Conservation (phyloP, 768 basidiomycete species). For the Gloeophyllum trabeum region DNA sequence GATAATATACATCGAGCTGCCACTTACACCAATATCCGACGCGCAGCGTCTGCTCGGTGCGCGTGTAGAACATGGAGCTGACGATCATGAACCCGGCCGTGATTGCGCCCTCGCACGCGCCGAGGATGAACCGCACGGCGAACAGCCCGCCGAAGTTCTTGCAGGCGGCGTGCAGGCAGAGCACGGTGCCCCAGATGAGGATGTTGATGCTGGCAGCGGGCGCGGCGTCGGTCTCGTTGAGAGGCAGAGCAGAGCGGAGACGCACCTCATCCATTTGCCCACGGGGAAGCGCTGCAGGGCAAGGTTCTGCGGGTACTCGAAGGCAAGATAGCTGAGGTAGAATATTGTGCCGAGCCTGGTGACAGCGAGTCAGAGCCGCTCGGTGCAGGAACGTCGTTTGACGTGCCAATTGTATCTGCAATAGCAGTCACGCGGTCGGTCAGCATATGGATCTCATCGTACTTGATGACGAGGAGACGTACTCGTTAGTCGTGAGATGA, state of each 20-base stretch:
- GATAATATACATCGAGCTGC: not conserved
- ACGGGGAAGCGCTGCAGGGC: constrained; percentile 65
- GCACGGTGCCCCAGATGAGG: constrained; percentile 49
- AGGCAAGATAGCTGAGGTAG: constrained; percentile 57
- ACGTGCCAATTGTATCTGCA: constrained; percentile 57
- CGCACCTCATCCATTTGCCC: constrained; percentile 72
- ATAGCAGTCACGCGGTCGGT: no score
- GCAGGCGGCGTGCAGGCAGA: constrained; percentile 59
- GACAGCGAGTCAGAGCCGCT: no score
- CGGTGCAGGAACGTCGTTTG: no score
- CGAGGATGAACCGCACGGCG: constrained; percentile 50
- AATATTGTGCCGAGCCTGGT: constrained; percentile 72
- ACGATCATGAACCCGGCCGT: constrained; percentile 74
- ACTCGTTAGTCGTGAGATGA: constrained; percentile 58
- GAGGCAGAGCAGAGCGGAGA: not conserved
- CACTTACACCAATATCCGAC: constrained; percentile 71
- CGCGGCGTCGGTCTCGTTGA: not conserved
- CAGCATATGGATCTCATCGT: no score
- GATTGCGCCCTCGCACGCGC: constrained; percentile 61
- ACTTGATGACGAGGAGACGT: constrained; percentile 9
- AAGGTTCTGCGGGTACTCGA: constrained; percentile 68
- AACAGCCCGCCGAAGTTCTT: constrained; percentile 57
- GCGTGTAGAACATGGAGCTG: constrained; percentile 70
- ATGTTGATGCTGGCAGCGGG: constrained; percentile 42
- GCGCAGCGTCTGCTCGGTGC: constrained; percentile 54